Evolutionary conservation across 306 rosid genomes (phyloP).

Genomic region (Luffa aegyptiaca): DNA sequence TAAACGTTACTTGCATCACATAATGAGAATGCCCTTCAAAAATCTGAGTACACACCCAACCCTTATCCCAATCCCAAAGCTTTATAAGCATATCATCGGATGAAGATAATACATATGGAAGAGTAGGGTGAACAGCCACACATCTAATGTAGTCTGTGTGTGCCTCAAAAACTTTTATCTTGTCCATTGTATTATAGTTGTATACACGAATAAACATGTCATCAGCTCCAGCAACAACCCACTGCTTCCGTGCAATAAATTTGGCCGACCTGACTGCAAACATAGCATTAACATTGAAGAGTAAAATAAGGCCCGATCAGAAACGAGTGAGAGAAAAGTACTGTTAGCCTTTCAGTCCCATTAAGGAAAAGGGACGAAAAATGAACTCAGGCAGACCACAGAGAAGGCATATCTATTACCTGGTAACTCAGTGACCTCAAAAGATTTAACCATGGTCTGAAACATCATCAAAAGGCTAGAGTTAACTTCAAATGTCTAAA

Average conservation of each 20-base stretch:
- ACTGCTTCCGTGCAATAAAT: constrained; percentile 92
- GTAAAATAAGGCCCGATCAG: not conserved
- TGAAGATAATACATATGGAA: constrained; percentile 91
- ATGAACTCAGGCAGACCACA: constrained; percentile 7
- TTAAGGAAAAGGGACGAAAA: not conserved
- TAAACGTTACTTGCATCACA: constrained; percentile 99
- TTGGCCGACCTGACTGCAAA: constrained; percentile 98
- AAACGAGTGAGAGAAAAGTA: not conserved
- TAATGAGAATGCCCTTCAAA: constrained; percentile 99
- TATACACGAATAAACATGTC: constrained; percentile 95
- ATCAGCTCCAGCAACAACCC: constrained; percentile 99
- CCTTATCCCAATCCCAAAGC: constrained; percentile 99
- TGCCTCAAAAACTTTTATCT: constrained; percentile 93
- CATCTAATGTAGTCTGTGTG: constrained; percentile 97
- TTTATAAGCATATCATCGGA: constrained; percentile 99
- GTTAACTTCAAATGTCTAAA: constrained; percentile 20
- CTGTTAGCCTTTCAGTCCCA: not conserved
- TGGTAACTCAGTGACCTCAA: constrained; percentile 97
- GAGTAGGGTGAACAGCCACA: constrained; percentile 97
- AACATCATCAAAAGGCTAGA: constrained; percentile 18
- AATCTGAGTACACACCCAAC: constrained; percentile 97
- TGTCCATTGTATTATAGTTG: constrained; percentile 99
- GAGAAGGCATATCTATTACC: constrained; percentile 34
- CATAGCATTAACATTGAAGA: constrained; percentile 4
- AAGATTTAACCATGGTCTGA: constrained; percentile 96